Evolutionary conservation across 805 yeast species (phyloP).

Genomic region (Komagataella mondaviorum): DNA sequence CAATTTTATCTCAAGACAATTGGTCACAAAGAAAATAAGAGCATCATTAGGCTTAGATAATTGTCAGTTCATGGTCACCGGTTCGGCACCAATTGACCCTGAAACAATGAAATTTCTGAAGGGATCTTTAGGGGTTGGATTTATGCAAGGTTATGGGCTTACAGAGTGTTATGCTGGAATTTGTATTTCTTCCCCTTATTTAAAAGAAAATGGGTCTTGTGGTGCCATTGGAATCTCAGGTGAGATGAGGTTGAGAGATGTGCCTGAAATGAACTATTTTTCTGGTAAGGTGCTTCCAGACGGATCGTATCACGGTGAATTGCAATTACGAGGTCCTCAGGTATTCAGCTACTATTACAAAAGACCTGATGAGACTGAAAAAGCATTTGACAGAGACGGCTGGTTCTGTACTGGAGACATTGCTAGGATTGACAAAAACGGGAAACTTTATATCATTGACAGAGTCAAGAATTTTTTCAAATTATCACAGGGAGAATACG

Average conservation of each 20-base stretch:
- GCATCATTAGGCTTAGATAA: slow-evolving; percentile 32
- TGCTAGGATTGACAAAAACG: slow-evolving; percentile 34
- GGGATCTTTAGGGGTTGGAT: slow-evolving; percentile 44
- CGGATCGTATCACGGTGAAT: slow-evolving; percentile 38
- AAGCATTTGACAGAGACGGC: slow-evolving; percentile 39
- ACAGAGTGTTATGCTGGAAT: slow-evolving; percentile 65
- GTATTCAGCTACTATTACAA: slow-evolving; percentile 43
- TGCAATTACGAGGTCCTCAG: slow-evolving; percentile 53
- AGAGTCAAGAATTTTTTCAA: slow-evolving; percentile 74
- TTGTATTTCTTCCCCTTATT: slow-evolving; percentile 24
- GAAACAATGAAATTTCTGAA: slow-evolving; percentile 49
- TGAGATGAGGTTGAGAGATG: slow-evolving; percentile 48
- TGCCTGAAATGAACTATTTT: slow-evolving; percentile 48
- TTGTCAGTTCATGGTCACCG: slow-evolving; percentile 26
- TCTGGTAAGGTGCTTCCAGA: slow-evolving; percentile 19
- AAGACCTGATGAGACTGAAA: slow-evolving; percentile 38
- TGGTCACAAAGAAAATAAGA: slow-evolving; percentile 28
- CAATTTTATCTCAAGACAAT: slow-evolving; percentile 16
- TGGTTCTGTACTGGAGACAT: slow-evolving; percentile 57
- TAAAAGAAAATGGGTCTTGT: slow-evolving; percentile 35
- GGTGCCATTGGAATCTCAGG: slow-evolving; percentile 44
- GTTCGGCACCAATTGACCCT: slow-evolving; percentile 62
- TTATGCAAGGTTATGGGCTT: slow-evolving; percentile 60
- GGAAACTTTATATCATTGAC: slow-evolving; percentile 51
- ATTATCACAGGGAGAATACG: slow-evolving; percentile 51